Conservation (phyloP, 1,139 yeast genomes). For the Kodamaea suecica region DNA sequence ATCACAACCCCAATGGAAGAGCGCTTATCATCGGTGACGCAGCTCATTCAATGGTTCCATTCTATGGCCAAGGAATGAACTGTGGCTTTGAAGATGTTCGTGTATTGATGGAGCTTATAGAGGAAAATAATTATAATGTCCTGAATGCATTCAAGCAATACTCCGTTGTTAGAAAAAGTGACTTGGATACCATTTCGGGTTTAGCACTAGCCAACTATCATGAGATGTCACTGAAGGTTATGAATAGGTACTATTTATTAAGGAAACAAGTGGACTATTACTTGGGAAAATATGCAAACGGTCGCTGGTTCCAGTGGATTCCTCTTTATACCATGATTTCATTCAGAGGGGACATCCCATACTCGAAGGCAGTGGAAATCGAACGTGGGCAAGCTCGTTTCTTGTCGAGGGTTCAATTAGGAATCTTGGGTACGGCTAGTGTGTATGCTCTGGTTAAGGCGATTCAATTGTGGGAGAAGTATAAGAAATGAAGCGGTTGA, state of each 20-base stretch:
- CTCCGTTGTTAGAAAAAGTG: conserved; percentile 56
- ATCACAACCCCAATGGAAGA: conserved; percentile 59
- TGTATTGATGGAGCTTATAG: conserved; percentile 57
- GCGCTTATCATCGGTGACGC: conserved; percentile 85
- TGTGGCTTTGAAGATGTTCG: conserved; percentile 92
- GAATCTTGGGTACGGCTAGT: conserved; percentile 17
- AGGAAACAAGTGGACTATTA: conserved; percentile 67
- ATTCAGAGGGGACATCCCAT: conserved; percentile 78
- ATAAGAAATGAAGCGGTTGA: no score
- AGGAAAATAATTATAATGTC: conserved; percentile 40
- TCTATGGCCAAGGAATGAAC: conserved; percentile 96
- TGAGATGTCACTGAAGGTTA: conserved; percentile 86
- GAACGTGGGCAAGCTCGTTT: conserved; percentile 50
- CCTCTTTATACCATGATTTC: conserved; percentile 93
- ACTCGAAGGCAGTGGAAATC: conserved; percentile 64
- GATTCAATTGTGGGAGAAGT: conserved; percentile 17
- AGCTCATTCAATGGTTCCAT: conserved; percentile 96
- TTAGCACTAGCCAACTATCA: conserved; percentile 78
- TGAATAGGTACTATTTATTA: conserved; percentile 57
- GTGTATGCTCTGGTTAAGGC: conserved; percentile 19
- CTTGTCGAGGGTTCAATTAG: conserved; percentile 28
- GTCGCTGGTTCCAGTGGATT: conserved; percentile 59
- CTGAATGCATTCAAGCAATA: conserved; percentile 55
- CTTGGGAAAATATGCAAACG: conserved; percentile 49
- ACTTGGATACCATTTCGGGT: conserved; percentile 70